Conservation (phyloP, 352 stramenopile species). For the Phytophthora ohioensis region DNA sequence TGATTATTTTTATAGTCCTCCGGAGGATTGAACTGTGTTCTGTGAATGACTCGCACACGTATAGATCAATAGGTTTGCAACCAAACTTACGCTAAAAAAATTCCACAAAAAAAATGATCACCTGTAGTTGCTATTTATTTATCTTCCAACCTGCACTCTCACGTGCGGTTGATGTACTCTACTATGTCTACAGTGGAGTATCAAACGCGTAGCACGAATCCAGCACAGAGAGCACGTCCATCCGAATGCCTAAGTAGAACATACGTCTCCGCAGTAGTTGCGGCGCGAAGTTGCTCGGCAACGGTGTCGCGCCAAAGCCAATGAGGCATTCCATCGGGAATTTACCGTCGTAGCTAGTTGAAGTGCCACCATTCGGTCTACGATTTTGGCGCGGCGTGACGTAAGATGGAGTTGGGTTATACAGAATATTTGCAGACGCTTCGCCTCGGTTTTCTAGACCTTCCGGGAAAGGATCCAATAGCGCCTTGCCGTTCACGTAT, state of each 20-base stretch:
- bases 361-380: slow-evolving; percentile 20
- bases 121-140: too few species aligned
- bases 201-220: slow-evolving; percentile 34
- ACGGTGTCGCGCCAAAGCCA: slow-evolving; percentile 44
- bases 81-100: too few species aligned
- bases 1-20: too few species aligned
- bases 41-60: too few species aligned
- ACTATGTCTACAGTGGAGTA: slow-evolving; percentile 4
- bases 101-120: too few species aligned
- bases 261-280: slow-evolving; percentile 48
- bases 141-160: too few species aligned
- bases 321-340: slow-evolving; percentile 54
- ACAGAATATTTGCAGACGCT: slow-evolving; percentile 43
- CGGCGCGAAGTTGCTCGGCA: slow-evolving; percentile 41
- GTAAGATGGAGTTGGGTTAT: slow-evolving; percentile 50
- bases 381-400: slow-evolving; percentile 53
- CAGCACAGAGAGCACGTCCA: slow-evolving; percentile 44
- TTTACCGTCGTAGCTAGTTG: slow-evolving; percentile 30
- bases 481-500: slow-evolving; percentile 62
- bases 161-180: not conserved
- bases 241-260: slow-evolving; percentile 49
- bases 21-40: too few species aligned
- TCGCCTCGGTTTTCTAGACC: slow-evolving; percentile 36
- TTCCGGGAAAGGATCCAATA: slow-evolving; percentile 52
- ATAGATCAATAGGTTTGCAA: too few species aligned